Percentiles rank a stretch among this genome's conserved stretches.
Conservation (phyloP, 2,329 filamentous ascomycete genomes). For the Monosporascus cannonballus region DNA sequence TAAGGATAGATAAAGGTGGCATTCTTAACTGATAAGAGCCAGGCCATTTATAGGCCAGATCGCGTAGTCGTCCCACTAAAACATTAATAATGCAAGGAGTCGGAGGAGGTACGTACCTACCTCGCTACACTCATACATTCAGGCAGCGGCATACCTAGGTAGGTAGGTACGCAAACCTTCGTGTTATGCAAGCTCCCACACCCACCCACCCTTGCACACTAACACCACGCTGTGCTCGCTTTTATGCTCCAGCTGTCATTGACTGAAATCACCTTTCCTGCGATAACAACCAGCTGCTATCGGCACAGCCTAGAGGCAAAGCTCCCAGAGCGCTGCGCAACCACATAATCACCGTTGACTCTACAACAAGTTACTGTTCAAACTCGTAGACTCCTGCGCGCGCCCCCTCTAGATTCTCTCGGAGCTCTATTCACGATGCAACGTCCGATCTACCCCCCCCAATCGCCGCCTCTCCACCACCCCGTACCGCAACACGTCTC, state of each 20-base stretch:
- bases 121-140: not conserved
- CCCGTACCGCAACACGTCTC: slow-evolving; percentile 98
- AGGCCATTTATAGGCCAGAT: not conserved
- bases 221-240: not conserved
- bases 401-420: no score
- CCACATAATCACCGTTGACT: not conserved
- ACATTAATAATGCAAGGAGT: not conserved
- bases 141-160: no score
- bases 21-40: not conserved
- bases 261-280: not conserved
- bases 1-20: slow-evolving; percentile 6
- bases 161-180: no score
- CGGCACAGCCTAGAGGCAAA: not conserved
- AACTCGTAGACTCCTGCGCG: no score
- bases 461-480: slow-evolving; percentile 91
- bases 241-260: not conserved
- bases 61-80: not conserved
- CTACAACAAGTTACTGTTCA: no score
- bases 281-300: not conserved
- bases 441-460: slow-evolving; percentile 73
- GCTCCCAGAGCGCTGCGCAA: not conserved
- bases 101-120: not conserved
- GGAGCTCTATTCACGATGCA: slow-evolving; percentile 59
- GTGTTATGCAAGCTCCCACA: not conserved
- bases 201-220: not conserved